Percentiles rank a stretch among this genome's conserved stretches.
phyloP scores from a whole-genome alignment of 1,284 basidiomycete genomes.

The Ceratobasidium sp. region DNA sequence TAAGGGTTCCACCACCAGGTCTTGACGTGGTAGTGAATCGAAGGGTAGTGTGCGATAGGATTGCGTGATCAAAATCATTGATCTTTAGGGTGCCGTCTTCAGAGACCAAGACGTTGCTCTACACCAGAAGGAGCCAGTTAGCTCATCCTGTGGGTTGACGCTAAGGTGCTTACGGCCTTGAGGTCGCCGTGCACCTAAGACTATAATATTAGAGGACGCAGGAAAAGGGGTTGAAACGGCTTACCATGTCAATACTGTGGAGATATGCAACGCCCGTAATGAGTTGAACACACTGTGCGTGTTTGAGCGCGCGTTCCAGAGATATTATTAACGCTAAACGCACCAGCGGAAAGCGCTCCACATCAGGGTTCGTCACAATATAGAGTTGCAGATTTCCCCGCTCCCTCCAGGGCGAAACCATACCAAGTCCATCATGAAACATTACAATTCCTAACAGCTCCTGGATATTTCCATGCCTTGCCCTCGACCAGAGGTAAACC shows the following conservation, averaged over 20 bases:
- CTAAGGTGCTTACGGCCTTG: slow-evolving; percentile 5
- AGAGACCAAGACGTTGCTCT: too few relatives aligned
- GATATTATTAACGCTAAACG: background rate
- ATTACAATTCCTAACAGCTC: background rate
- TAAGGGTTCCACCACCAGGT: too few relatives aligned
- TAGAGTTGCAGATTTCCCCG: background rate
- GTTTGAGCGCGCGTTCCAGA: background rate
- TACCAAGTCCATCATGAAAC: background rate
- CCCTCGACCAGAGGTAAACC: background rate
- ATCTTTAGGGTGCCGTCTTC: too few relatives aligned
- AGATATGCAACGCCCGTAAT: background rate
- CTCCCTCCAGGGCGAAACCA: too few relatives aligned
- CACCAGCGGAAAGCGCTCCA: slow-evolving; percentile 1
- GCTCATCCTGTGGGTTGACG: too few relatives aligned
- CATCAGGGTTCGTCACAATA: background rate
- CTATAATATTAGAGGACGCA: background rate
- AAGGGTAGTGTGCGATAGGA: too few relatives aligned
- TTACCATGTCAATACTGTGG: background rate
- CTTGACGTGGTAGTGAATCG: too few relatives aligned
- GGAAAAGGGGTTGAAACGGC: background rate
- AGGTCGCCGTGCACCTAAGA: background rate
- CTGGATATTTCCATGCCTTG: background rate
- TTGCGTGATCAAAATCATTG: too few relatives aligned
- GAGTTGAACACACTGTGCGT: background rate
- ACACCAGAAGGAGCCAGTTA: too few relatives aligned